Evolutionary conservation across 139 green algal genomes (phyloP).

Genomic region (Desmodesmus armatus): DNA sequence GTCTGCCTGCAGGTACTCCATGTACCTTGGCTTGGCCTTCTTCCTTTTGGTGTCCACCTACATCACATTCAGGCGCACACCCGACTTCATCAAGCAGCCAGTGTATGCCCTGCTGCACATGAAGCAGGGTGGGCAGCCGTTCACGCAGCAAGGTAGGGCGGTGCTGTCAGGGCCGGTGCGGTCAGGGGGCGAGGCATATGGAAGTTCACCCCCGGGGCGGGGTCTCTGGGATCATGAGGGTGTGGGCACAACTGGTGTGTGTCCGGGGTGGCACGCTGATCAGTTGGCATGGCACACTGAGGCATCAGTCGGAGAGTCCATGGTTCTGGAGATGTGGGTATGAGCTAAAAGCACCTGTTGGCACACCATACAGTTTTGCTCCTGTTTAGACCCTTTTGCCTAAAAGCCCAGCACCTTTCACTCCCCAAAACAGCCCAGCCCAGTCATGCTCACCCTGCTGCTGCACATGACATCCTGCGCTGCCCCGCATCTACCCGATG

Average conservation of each 20-base stretch:
- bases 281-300: too few species aligned
- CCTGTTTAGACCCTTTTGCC: too few species aligned
- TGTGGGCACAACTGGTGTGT: too few species aligned
- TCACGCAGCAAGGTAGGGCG: neutral
- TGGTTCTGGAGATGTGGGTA: too few species aligned
- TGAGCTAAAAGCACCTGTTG: too few species aligned
- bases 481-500: neutral
- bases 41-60: constrained; percentile 73
- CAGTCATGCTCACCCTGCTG: too few species aligned
- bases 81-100: constrained; percentile 51
- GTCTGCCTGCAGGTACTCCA: constrained; percentile 42
- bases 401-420: too few species aligned
- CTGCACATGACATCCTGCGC: neutral
- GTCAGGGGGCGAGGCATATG: neutral
- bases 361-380: too few species aligned
- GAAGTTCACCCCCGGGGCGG: neutral
- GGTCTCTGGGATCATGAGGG: neutral
- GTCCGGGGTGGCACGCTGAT: too few species aligned
- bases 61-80: constrained; percentile 73
- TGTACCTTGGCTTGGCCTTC: constrained; percentile 73
- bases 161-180: neutral
- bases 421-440: too few species aligned
- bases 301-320: too few species aligned
- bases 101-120: constrained; percentile 50
- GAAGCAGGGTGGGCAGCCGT: constrained; percentile 26